phyloP scores from a whole-genome alignment of 2,329 filamentous ascomycete species.

The Ceratocystis colombiana region DNA sequence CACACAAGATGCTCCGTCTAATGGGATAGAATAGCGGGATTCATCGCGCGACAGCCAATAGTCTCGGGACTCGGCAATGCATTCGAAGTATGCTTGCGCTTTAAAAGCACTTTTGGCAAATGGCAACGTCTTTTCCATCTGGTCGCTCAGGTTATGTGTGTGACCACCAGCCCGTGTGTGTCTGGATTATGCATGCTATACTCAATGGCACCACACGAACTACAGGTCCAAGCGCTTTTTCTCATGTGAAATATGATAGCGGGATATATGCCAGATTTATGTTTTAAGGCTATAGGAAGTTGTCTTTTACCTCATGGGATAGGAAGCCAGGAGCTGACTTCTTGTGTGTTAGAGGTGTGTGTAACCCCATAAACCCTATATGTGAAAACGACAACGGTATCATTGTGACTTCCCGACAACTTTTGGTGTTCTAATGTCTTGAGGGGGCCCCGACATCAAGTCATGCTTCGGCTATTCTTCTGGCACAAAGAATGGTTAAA shows the following conservation, averaged over 20 bases:
- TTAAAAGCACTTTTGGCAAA: background rate
- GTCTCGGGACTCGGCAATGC: background rate
- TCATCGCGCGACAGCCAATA: background rate
- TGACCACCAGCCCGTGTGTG: background rate
- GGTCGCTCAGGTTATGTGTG: background rate
- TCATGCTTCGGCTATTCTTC: background rate
- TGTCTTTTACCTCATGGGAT: background rate
- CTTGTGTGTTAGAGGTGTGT: background rate
- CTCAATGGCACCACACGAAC: conserved; percentile 1
- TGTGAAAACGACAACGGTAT: background rate
- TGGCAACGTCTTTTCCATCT: background rate
- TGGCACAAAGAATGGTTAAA: no score
- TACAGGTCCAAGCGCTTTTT: conserved; percentile 3
- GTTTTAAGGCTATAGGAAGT: background rate
- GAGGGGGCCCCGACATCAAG: background rate
- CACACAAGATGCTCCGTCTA: background rate
- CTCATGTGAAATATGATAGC: conserved; percentile 5
- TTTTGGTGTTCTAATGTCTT: background rate
- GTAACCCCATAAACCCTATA: background rate
- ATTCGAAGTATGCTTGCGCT: background rate
- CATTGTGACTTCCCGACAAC: background rate
- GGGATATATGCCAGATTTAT: background rate
- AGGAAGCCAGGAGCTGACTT: background rate
- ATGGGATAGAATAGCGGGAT: background rate
- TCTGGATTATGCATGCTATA: background rate